These are phyloP conservation scores for Dalechampia spathulata DNA, from an alignment of 441 rosid species.

Conservation along the genomic window DNA sequence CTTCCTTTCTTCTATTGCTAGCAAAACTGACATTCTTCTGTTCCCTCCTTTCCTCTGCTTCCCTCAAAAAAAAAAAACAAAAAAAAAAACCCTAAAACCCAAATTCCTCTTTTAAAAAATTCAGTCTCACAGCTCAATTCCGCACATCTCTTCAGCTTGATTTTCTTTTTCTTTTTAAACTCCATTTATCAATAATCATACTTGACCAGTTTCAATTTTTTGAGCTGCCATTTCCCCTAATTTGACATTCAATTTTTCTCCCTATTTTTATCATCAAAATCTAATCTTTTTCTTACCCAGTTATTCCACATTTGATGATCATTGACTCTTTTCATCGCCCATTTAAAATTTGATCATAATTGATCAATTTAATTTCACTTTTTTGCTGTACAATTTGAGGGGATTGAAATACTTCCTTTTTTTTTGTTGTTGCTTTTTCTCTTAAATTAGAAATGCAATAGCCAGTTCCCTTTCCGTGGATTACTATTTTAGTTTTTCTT, in stretches of 20 bases:
- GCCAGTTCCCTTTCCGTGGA: not conserved
- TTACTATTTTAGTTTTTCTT: conserved; percentile 5
- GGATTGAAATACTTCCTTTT: not conserved
- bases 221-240: conserved; percentile 4
- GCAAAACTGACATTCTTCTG: no score
- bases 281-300: not conserved
- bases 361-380: conserved; percentile 9
- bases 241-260: not conserved
- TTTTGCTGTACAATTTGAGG: conserved; percentile 14
- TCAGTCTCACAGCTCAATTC: not conserved
- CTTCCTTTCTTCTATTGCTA: no score
- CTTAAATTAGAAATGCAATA: conserved; percentile 9
- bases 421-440: conserved; percentile 10
- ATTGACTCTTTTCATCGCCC: conserved; percentile 9
- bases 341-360: conserved; percentile 17
- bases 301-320: conserved; percentile 2
- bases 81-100: conserved; percentile 3
- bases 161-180: not conserved
- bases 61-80: not conserved
- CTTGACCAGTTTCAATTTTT: not conserved
- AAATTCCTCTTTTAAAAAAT: not conserved
- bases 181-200: not conserved
- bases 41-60: conserved; percentile 6
- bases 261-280: not conserved
- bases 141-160: not conserved